Evolutionary conservation across 2,329 filamentous ascomycete species (phyloP), one percentile per base, ranked within the genome.

Genomic region (Ophiobolus disseminans): DNA sequence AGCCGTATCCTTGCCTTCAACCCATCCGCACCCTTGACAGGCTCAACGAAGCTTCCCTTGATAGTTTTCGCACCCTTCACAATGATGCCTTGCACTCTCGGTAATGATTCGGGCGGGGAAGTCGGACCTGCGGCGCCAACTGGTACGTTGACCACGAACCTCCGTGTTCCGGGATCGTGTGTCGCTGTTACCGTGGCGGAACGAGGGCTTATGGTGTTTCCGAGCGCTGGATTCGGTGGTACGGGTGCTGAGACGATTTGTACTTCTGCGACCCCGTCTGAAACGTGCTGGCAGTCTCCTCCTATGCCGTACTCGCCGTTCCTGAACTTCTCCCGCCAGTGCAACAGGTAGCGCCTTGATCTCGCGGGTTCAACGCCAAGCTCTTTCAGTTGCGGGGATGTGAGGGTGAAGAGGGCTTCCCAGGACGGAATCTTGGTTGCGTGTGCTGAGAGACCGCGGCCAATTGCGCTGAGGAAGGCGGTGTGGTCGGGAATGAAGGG

Each of bases 381-480:
- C 62, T 93, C 70, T 58, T 86, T 86, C 58, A 99, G 81, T 75
- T 97, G 86, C 35, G 80, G 73, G 14, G 90, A 91, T 17, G 85
- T 86, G 57, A 94, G 80, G 36, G 86, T 86, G 81, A 97, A 97
- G 36, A 99, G 85, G 5, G 90, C 84, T 43, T 94, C 88, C 94
- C 94, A 97, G 9, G 88, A 87, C 2, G 89, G 86, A 63, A 99
- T 90, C 75, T 97, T 97, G 75, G 84, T 80, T 39, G 88, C 84
- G 78, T 97, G 90, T 68, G 88, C 85, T 66, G 83, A 86, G 64
- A 97, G 85, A 63, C 87, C 87, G 56, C 94, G 92, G 62, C 94
- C 94, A 75, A 97, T 97, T 50, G 97, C 81, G 26, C 84, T 90
- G 55, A 97, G 86, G 75, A 99, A 96, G 13, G 92, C 94, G 62